Conservation (phyloP, 1,139 yeast species). For the Pichia sp. region DNA sequence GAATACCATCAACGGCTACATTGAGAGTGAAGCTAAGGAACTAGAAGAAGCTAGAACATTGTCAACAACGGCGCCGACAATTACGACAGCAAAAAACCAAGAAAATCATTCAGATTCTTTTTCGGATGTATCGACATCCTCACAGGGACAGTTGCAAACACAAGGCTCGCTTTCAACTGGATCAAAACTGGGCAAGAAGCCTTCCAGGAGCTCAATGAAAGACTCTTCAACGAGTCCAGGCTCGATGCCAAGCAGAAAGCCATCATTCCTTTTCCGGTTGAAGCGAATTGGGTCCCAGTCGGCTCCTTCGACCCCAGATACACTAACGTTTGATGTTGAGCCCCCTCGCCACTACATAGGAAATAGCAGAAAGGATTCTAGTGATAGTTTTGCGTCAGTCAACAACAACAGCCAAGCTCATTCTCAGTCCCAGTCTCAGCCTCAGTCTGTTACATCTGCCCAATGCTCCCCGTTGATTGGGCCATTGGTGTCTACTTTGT, state of each 20-base stretch:
- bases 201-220: background rate
- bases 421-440: background rate
- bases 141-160: background rate
- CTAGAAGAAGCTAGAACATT: background rate
- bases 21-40: background rate
- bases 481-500: background rate
- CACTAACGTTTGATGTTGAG: conserved; percentile 1
- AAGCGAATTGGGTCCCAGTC: conserved; percentile 10
- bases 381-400: background rate
- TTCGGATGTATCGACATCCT: background rate
- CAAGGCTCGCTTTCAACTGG: background rate
- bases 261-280: conserved; percentile 9
- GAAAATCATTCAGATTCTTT: background rate
- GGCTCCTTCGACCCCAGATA: conserved; percentile 7
- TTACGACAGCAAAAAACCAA: background rate
- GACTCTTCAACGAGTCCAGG: background rate
- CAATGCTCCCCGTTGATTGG: background rate
- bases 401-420: background rate
- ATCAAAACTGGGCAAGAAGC: background rate
- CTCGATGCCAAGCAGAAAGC: conserved; percentile 4
- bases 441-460: background rate
- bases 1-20: conserved; percentile 12
- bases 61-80: background rate
- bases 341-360: background rate
- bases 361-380: background rate